Base-by-base conservation (phyloP, 2,329 filamentous ascomycete species). In the Penicillium brevicompactum region DNA sequence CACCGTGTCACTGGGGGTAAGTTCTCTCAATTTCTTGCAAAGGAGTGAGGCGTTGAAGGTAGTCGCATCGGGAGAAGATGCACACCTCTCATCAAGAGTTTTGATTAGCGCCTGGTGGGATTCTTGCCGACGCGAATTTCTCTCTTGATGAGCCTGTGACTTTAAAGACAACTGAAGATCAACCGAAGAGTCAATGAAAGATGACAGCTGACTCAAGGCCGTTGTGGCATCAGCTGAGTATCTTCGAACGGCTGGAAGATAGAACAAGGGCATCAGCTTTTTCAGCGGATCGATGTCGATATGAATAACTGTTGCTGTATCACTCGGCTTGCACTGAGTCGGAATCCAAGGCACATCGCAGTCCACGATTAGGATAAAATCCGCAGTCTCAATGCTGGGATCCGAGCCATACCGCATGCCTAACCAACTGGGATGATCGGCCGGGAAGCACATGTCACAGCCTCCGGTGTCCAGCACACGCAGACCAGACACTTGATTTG, bases 261-360 rank as follows among this genome's bases (percentile, higher is more conserved):
- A 92, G 67, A 87, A 88, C n/a, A 91, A 78, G 0, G 87, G 87
- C 80, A 91, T 91, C 70, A 87, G 82, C 70, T 88, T 84, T 75
- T 89, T 89, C 21, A 89, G 74, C 1, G 87, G 85, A 59, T 89
- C 87, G 32, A 84, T 78, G 61, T 89, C 87, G 47, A 89, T 77
- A 62, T 89, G 87, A 53, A 84, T 81, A 59, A 89, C 83, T 55
- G 80, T 84, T 2, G 85, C 82, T 5, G 77, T 73, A 1, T 76
- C 71, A 2, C 76, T 79, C 0, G 87, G 87, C 44, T 81, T 80
- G 74, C 83, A 87, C 57, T 86, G 85, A 0, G 91, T 94, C 14
- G 88, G 87, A 51, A 97, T 92, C 91, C 92, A 97, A 0, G 92
- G 92, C 0, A 96, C 91, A 67, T 97, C 92, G 60, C 91, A 95